phyloP scores from a whole-genome alignment of 371 early-diverging fungal species.

The Zopfochytrium polystomum region DNA sequence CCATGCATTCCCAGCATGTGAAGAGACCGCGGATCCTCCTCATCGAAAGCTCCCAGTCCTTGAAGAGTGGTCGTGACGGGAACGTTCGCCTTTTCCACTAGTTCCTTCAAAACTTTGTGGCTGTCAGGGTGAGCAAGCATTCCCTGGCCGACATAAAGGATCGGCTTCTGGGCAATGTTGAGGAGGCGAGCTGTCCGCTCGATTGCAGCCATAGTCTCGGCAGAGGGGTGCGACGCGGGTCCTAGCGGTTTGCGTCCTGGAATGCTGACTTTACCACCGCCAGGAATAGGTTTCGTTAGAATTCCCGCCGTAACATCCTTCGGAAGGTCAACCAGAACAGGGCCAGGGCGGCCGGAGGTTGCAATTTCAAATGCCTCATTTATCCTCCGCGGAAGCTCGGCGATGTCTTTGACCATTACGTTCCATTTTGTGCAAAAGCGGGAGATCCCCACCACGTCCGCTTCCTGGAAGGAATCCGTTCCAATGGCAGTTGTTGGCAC shows the following conservation, averaged over 20 bases:
- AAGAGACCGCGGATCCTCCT: conserved; percentile 79
- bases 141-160: conserved; percentile 95
- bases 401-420: conserved; percentile 92
- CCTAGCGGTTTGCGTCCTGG: conserved; percentile 59
- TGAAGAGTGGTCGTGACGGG: conserved; percentile 95
- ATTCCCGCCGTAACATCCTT: conserved; percentile 94
- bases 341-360: conserved; percentile 93
- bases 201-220: conserved; percentile 53
- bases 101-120: conserved; percentile 68
- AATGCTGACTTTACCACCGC: conserved; percentile 49
- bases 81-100: conserved; percentile 82
- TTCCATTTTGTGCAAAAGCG: conserved; percentile 97
- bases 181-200: conserved; percentile 74
- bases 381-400: conserved; percentile 92
- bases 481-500: conserved; percentile 90
- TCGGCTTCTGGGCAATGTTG: conserved; percentile 84
- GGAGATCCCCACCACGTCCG: conserved; percentile 92
- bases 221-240: conserved; percentile 44
- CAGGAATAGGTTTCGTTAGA: conserved; percentile 77
- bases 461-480: conserved; percentile 97
- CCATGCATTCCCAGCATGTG: conserved; percentile 99
- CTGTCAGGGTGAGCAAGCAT: conserved; percentile 79
- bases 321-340: conserved; percentile 95
- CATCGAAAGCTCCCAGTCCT: conserved; percentile 91
- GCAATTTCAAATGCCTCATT: conserved; percentile 96